Percentiles rank a stretch among this genome's conserved stretches.
phyloP scores from a whole-genome alignment of 2,329 filamentous ascomycete species.

The Cordyceps cateniannulata region DNA sequence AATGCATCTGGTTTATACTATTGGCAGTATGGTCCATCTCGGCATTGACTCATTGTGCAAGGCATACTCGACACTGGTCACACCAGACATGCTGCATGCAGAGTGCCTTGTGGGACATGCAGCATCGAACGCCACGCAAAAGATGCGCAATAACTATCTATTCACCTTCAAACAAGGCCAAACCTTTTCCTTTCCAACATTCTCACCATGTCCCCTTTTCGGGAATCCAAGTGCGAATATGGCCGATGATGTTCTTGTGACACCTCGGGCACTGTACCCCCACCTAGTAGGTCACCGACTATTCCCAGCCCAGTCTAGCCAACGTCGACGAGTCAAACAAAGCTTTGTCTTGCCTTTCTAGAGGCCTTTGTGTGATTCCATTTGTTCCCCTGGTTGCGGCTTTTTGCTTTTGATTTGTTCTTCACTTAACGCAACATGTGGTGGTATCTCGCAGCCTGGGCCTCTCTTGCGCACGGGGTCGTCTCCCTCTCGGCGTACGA shows the following conservation, averaged over 20 bases:
- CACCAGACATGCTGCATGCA: neutral
- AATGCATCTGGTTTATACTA: neutral
- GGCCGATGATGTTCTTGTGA: neutral
- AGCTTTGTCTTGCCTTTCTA: too few relatives aligned
- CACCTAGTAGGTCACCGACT: neutral
- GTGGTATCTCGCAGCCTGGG: neutral
- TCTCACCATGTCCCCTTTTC: neutral
- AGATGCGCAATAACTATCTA: neutral
- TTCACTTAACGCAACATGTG: neutral
- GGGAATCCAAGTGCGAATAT: neutral
- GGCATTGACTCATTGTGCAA: neutral
- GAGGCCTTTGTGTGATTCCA: too few relatives aligned
- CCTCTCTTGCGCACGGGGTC: neutral
- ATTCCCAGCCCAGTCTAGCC: neutral
- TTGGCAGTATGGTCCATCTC: neutral
- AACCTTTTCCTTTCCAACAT: neutral
- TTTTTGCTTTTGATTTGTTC: neutral
- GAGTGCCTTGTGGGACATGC: neutral
- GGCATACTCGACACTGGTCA: neutral
- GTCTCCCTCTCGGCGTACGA: constrained; percentile 2
- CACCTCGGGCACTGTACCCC: neutral
- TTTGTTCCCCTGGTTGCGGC: neutral
- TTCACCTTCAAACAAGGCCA: neutral
- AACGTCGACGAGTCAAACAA: too few relatives aligned
- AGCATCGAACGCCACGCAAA: neutral